Evolutionary conservation across 805 yeast genomes (phyloP).

Genomic region (Candida maltosa): DNA sequence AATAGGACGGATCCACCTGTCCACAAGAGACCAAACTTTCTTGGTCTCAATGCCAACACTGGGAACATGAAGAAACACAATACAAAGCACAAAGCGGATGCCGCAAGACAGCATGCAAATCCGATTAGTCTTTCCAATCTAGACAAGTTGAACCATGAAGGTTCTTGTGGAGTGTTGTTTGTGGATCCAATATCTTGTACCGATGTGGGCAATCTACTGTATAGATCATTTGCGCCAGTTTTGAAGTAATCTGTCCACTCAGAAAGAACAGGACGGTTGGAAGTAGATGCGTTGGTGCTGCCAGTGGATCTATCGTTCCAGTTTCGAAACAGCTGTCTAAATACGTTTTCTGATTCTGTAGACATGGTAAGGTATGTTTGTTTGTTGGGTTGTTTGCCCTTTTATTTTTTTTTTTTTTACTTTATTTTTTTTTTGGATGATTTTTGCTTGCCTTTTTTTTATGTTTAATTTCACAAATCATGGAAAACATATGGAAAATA

Average conservation of each 20-base stretch:
- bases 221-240: constrained; percentile 51
- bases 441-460: not conserved
- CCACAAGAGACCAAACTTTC: constrained; percentile 90
- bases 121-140: constrained; percentile 78
- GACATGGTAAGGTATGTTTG: constrained; percentile 3
- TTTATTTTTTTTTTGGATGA: not conserved
- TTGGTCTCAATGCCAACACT: constrained; percentile 81
- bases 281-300: constrained; percentile 7
- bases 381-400: not conserved
- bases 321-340: constrained; percentile 30
- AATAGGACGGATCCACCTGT: constrained; percentile 85
- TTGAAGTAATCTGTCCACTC: constrained; percentile 45
- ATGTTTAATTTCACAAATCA: not conserved
- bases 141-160: constrained; percentile 72
- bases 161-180: constrained; percentile 53
- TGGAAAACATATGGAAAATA: too few species aligned
- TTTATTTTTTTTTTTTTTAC: not conserved
- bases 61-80: constrained; percentile 85
- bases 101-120: constrained; percentile 72
- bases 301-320: constrained; percentile 20
- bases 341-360: constrained; percentile 29
- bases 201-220: constrained; percentile 58
- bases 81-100: constrained; percentile 77
- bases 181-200: constrained; percentile 20
- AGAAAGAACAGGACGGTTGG: constrained; percentile 26